phyloP scores from a whole-genome alignment of 352 stramenopile genomes.

The Phytophthora europaea region DNA sequence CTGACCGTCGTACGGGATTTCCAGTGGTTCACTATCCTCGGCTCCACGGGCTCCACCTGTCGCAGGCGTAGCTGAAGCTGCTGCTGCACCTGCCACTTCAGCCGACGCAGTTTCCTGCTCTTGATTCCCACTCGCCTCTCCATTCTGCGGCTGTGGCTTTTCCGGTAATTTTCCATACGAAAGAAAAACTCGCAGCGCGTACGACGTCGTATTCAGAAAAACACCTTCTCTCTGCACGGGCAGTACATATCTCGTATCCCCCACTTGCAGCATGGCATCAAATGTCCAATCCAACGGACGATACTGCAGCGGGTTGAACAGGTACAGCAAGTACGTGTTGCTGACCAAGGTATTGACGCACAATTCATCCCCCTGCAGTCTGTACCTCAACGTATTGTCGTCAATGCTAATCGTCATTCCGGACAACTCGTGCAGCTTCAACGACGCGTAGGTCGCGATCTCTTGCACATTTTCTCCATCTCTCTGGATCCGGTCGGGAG shows the following conservation, averaged over 20 bases:
- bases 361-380: conserved; percentile 60
- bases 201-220: conserved; percentile 80
- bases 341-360: conserved; percentile 86
- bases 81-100: conserved; percentile 16
- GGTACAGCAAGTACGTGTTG: conserved; percentile 90
- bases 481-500: conserved; percentile 12
- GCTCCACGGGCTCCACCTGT: conserved; percentile 49
- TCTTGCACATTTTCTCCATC: conserved; percentile 14
- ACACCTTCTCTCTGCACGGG: conserved; percentile 81
- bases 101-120: conserved; percentile 29
- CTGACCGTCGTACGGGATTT: conserved; percentile 69
- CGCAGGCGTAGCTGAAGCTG: conserved; percentile 15
- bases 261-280: conserved; percentile 70
- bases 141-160: conserved; percentile 14
- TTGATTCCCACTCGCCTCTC: conserved; percentile 10
- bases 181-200: conserved; percentile 82
- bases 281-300: conserved; percentile 88
- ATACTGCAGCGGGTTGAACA: conserved; percentile 89
- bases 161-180: conserved; percentile 84
- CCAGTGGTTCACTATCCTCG: conserved; percentile 66
- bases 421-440: conserved; percentile 86
- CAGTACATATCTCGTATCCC: conserved; percentile 54
- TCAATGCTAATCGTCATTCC: conserved; percentile 90
- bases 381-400: conserved; percentile 86
- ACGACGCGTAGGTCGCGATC: conserved; percentile 39